A percentile compares a stretch with the other conserved stretches of the same genome.
Conservation (phyloP, 2,329 filamentous ascomycete species). For the Penicillium corylophilum region DNA sequence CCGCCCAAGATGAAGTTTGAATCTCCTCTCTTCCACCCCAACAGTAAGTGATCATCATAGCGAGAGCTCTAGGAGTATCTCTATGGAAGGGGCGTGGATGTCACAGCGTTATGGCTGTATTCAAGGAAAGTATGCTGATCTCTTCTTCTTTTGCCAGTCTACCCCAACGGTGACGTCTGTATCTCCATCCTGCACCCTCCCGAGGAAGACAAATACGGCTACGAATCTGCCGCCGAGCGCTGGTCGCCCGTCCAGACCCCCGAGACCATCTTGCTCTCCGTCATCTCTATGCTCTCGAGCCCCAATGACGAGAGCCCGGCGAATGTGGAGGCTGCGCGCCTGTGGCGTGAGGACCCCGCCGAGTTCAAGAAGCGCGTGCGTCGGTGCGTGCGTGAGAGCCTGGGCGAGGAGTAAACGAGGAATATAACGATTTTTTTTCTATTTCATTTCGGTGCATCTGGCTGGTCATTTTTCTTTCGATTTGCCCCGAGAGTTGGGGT, state of each 20-base stretch:
- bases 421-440: not conserved
- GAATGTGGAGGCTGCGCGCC: constrained; percentile 86
- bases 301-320: constrained; percentile 96
- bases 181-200: constrained; percentile 96
- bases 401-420: constrained; percentile 63
- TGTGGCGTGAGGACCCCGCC: constrained; percentile 76
- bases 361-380: constrained; percentile 79
- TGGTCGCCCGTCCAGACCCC: constrained; percentile 95
- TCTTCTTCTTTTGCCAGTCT: constrained; percentile 54
- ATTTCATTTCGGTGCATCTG: constrained; percentile 10
- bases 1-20: constrained; percentile 89
- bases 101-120: not conserved
- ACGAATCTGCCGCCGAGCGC: constrained; percentile 84
- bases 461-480: not conserved
- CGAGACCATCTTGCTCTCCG: constrained; percentile 87
- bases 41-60: constrained; percentile 55
- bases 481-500: not conserved
- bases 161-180: constrained; percentile 82
- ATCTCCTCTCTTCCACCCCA: constrained; percentile 86
- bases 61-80: not conserved
- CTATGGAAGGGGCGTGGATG: not conserved
- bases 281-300: constrained; percentile 86
- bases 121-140: not conserved
- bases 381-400: constrained; percentile 75
- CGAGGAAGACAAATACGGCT: constrained; percentile 90